Evolutionary conservation across 768 basidiomycete genomes (phyloP).

Genomic region (Mycena galericulata): DNA sequence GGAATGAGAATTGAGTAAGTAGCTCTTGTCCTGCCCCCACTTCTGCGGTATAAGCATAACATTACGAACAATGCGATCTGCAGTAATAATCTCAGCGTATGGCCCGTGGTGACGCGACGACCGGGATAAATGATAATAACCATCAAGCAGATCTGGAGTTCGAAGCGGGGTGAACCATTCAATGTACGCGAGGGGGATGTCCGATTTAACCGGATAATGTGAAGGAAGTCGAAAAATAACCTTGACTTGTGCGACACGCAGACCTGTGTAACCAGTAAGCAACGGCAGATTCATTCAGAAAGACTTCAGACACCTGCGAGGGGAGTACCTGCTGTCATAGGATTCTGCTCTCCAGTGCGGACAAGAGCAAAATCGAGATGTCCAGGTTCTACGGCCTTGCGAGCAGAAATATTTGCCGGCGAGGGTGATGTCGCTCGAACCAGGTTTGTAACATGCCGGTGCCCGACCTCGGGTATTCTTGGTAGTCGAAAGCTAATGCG

Average conservation of each 20-base stretch:
- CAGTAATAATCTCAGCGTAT: slow-evolving; percentile 33
- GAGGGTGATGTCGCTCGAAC: slow-evolving; percentile 25
- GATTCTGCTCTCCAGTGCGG: slow-evolving; percentile 27
- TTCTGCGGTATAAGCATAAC: slow-evolving; percentile 24
- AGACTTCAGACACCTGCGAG: slow-evolving; percentile 23
- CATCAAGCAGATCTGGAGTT: slow-evolving; percentile 30
- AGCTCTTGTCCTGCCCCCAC: slow-evolving; percentile 10
- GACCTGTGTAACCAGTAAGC: neutral
- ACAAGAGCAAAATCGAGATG: slow-evolving; percentile 33
- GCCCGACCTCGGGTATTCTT: slow-evolving; percentile 27
- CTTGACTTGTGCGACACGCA: slow-evolving; percentile 36
- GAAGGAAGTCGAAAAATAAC: slow-evolving; percentile 42
- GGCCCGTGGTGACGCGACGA: slow-evolving; percentile 21
- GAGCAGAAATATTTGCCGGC: neutral
- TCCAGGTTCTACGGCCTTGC: slow-evolving; percentile 26
- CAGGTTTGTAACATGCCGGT: slow-evolving; percentile 19
- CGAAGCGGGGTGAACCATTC: slow-evolving; percentile 42
- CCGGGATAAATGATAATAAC: slow-evolving; percentile 20
- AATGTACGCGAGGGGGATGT: slow-evolving; percentile 37
- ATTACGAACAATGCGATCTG: slow-evolving; percentile 28
- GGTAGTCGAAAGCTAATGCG: slow-evolving; percentile 32
- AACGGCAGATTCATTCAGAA: neutral
- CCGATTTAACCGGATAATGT: slow-evolving; percentile 21
- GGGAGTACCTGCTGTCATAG: slow-evolving; percentile 19
- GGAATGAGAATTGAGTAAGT: slow-evolving; percentile 30